phyloP scores from a whole-genome alignment of 306 rosid genomes.

The Quercus agrifolia region DNA sequence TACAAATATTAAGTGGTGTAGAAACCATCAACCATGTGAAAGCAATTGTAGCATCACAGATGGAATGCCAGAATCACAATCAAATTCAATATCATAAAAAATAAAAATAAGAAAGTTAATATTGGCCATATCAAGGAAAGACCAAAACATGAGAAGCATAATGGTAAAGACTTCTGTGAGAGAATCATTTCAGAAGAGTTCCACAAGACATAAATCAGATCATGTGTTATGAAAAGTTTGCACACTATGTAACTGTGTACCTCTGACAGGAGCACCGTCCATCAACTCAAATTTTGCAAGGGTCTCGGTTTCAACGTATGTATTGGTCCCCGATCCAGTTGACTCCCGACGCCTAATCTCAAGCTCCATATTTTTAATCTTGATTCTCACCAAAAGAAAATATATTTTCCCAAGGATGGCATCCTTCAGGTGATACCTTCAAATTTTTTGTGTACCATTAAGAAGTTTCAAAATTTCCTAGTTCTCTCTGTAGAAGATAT shows the following conservation, averaged over 20 bases:
- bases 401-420: conserved; percentile 95
- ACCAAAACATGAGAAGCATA: no score
- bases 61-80: no score
- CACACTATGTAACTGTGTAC: conserved; percentile 33
- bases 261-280: conserved; percentile 99
- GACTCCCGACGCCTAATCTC: conserved; percentile 97
- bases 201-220: neutral
- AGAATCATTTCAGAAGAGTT: neutral
- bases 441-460: conserved; percentile 18
- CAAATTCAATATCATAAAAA: no score
- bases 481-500: no score
- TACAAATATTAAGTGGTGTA: no score
- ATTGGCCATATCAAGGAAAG: no score
- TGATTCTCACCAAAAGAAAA: conserved; percentile 95
- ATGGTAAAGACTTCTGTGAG: no score
- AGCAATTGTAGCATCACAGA: no score
- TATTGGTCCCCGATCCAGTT: conserved; percentile 91
- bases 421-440: conserved; percentile 94
- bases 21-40: no score
- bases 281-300: conserved; percentile 94
- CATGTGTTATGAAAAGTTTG: neutral
- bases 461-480: neutral
- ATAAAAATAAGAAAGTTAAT: no score
- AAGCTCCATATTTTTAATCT: conserved; percentile 96
- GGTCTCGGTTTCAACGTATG: conserved; percentile 98